phyloP scores from a whole-genome alignment of 2,329 filamentous ascomycete genomes.

The Volutella citrinella region DNA sequence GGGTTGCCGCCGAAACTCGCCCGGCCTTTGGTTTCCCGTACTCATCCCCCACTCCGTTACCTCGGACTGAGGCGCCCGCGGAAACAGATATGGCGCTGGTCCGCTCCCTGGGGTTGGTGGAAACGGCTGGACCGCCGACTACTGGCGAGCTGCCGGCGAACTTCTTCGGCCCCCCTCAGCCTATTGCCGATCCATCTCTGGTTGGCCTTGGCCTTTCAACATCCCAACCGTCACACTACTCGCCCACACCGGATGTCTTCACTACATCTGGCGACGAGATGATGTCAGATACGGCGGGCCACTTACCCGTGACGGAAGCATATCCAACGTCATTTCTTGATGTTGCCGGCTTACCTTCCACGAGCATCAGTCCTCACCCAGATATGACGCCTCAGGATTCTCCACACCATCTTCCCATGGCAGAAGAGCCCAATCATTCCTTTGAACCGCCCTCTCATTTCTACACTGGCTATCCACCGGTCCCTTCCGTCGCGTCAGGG shows the following conservation, averaged over 20 bases:
- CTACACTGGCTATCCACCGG: no score
- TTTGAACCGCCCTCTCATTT: no score
- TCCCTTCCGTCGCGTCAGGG: no score
- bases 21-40: constrained; percentile 21
- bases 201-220: constrained; percentile 16
- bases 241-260: constrained; percentile 13
- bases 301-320: constrained; percentile 8
- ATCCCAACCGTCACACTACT: constrained; percentile 17
- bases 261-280: constrained; percentile 1
- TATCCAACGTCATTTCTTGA: constrained; percentile 24
- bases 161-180: constrained; percentile 12
- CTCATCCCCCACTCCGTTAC: constrained; percentile 20
- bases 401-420: not conserved
- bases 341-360: constrained; percentile 2
- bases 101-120: constrained; percentile 10
- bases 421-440: constrained; percentile 1
- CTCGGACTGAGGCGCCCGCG: constrained; percentile 17
- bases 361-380: constrained; percentile 9
- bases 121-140: constrained; percentile 6
- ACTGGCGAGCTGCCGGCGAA: constrained; percentile 6
- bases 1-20: constrained; percentile 26
- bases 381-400: constrained; percentile 10
- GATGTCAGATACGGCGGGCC: constrained; percentile 6
- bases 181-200: no score
- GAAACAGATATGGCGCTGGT: constrained; percentile 6